Evolutionary conservation across 139 green algal genomes (phyloP), one percentile per base, ranked within the genome.

Genomic region (Chlorokybus atmophyticus): DNA sequence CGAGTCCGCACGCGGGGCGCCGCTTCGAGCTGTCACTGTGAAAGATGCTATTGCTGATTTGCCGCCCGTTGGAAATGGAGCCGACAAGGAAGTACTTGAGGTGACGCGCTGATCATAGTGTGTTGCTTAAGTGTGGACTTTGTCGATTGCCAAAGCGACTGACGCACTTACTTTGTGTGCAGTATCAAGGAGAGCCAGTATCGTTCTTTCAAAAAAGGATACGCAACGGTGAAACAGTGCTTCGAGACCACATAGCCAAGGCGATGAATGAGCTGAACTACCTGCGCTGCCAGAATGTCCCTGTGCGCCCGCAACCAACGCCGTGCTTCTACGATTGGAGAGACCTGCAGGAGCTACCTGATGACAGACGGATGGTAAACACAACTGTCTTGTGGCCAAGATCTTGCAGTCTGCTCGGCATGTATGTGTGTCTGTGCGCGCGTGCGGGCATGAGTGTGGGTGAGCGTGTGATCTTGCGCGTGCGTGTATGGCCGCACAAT

Each of bases 221-320:
- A 41, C 71, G 89, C 30, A 73, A 68, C 31, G 39, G 49, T 14
- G 32, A 52, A 52, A 57, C 50, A 2, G 47, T 61, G 55, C 68
- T 94, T 26, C 47, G 29, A n/a, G 83, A 96, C 67, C 88, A 96
- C 79, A 83, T 94, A 57, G 85, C 72, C 78, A 96, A 96, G 79
- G 39, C 73, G 31, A 93, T 97, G 86, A 97, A 96, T 70, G 77
- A 87, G 27, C 79, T 97, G 27, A 97, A 97, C 76, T 60, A 94
- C 68, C 77, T 90, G 73, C 68, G 88, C 30, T 96, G 88, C 82
- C 48, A 68, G 32, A 90, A 83, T 78, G 93, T 97, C 60, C 89
- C 89, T 62, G 94, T 91, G 79, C 47, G 50, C 4, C 68, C 83
- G 53, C n/a, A n/a, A n/a, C n/a, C n/a, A n/a, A 54, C 39, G 24